Evolutionary conservation across 176 grass and related monocot genomes (phyloP).

Genomic region (Metroxylon sagu): DNA sequence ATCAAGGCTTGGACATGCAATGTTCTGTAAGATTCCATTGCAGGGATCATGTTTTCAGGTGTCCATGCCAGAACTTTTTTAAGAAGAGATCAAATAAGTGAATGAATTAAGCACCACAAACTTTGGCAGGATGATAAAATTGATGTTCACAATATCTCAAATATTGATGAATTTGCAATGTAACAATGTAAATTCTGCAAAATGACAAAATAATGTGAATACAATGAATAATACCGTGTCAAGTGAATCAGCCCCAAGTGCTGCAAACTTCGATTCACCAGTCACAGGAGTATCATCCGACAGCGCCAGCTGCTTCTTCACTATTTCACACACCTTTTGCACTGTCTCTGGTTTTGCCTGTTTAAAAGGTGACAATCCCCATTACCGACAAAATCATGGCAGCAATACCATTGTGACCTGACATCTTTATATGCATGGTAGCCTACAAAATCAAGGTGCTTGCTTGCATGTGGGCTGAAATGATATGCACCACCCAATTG

Average conservation of each 20-base stretch:
- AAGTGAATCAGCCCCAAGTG: slow-evolving; percentile 55
- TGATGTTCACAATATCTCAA: no score
- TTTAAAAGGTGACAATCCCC: background rate
- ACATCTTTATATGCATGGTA: no score
- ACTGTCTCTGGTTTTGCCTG: slow-evolving; percentile 50
- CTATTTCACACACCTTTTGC: slow-evolving; percentile 54
- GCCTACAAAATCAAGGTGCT: no score
- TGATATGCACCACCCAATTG: no score
- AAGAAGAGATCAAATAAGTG: background rate
- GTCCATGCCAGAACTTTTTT: background rate
- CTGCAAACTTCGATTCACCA: slow-evolving; percentile 41
- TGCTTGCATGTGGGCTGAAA: no score
- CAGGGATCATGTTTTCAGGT: background rate
- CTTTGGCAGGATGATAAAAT: no score
- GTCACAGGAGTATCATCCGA: slow-evolving; percentile 23
- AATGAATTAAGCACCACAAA: no score
- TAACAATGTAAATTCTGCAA: no score
- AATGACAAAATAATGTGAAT: background rate
- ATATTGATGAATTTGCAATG: background rate
- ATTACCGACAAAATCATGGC: background rate
- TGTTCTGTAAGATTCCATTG: slow-evolving; percentile 3
- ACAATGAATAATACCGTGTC: slow-evolving; percentile 34
- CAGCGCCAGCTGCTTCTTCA: slow-evolving; percentile 62
- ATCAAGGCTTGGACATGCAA: background rate
- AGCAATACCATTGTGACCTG: background rate